phyloP scores from a whole-genome alignment of 768 basidiomycete genomes.

The Pulveroboletus sp. region DNA sequence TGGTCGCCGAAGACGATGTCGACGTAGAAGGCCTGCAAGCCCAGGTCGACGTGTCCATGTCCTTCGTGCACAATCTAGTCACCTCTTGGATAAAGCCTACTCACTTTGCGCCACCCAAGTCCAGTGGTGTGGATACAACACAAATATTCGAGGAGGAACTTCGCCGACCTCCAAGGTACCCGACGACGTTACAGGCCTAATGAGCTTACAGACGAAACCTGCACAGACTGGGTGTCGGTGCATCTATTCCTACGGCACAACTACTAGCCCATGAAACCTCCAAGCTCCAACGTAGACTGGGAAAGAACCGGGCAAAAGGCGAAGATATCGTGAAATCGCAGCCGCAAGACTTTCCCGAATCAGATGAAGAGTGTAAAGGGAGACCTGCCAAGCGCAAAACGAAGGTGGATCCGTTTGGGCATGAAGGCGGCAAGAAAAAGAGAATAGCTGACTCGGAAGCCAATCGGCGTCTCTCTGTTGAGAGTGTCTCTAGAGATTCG shows the following conservation, averaged over 20 bases:
- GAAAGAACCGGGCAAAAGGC: conserved; percentile 47
- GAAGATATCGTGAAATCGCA: conserved; percentile 34
- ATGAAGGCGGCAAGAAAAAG: conserved; percentile 37
- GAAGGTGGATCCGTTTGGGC: conserved; percentile 53
- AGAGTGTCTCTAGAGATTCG: background rate
- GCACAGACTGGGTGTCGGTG: conserved; percentile 70
- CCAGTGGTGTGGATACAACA: conserved; percentile 32
- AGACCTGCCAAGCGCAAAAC: conserved; percentile 56
- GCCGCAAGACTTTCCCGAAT: conserved; percentile 20
- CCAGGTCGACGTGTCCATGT: conserved; percentile 78
- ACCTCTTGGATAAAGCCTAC: conserved; percentile 72
- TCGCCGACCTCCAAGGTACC: conserved; percentile 65
- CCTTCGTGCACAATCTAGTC: conserved; percentile 66
- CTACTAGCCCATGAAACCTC: conserved; percentile 49
- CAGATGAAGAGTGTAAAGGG: conserved; percentile 53
- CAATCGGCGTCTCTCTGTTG: background rate
- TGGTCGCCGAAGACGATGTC: conserved; percentile 49
- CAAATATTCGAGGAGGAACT: conserved; percentile 63
- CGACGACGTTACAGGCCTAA: background rate
- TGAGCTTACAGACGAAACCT: conserved; percentile 6
- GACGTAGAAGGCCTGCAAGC: conserved; percentile 70
- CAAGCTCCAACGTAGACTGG: conserved; percentile 56
- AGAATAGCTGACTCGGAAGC: conserved; percentile 33
- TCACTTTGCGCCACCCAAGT: conserved; percentile 34
- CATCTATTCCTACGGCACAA: conserved; percentile 48